These are phyloP conservation scores for Teratosphaeria epicoccoides DNA, from an alignment of 2,329 filamentous ascomycete species.

Conservation along the genomic window DNA sequence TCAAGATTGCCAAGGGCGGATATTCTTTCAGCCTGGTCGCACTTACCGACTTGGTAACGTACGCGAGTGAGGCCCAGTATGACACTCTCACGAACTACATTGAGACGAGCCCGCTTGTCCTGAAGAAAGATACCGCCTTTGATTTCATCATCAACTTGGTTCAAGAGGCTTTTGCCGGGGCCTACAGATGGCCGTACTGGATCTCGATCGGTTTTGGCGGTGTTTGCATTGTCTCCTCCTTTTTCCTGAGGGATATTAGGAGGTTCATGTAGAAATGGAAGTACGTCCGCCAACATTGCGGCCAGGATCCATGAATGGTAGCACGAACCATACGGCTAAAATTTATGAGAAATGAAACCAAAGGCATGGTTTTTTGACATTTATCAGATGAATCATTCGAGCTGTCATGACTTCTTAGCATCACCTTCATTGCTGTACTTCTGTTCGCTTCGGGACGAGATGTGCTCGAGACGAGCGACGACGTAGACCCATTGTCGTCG, in stretches of 20 bases:
- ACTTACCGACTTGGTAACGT: slow-evolving; percentile 11
- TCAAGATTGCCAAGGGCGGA: background rate
- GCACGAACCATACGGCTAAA: background rate
- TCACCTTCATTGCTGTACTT: too few relatives aligned
- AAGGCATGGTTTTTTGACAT: too few relatives aligned
- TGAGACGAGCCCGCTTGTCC: slow-evolving; percentile 6
- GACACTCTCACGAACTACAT: slow-evolving; percentile 9
- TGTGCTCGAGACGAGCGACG: too few relatives aligned
- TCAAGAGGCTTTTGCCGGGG: slow-evolving; percentile 19
- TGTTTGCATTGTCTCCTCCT: slow-evolving; percentile 18
- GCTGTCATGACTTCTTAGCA: too few relatives aligned
- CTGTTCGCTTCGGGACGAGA: too few relatives aligned
- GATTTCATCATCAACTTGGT: slow-evolving; percentile 15
- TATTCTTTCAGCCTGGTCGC: slow-evolving; percentile 1
- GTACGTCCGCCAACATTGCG: background rate
- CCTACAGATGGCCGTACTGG: slow-evolving; percentile 24
- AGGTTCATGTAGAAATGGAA: slow-evolving; percentile 10
- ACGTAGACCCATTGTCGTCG: too few relatives aligned
- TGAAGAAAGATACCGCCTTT: slow-evolving; percentile 15
- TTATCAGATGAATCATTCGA: too few relatives aligned
- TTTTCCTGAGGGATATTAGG: slow-evolving; percentile 24
- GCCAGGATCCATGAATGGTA: too few relatives aligned
- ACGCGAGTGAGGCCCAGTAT: slow-evolving; percentile 14
- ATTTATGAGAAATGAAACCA: background rate
- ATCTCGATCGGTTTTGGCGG: slow-evolving; percentile 25